Evolutionary conservation across 169 alveolate species (phyloP), one percentile per base, ranked within the genome.

Genomic region (Perkinsus chesapeaki): DNA sequence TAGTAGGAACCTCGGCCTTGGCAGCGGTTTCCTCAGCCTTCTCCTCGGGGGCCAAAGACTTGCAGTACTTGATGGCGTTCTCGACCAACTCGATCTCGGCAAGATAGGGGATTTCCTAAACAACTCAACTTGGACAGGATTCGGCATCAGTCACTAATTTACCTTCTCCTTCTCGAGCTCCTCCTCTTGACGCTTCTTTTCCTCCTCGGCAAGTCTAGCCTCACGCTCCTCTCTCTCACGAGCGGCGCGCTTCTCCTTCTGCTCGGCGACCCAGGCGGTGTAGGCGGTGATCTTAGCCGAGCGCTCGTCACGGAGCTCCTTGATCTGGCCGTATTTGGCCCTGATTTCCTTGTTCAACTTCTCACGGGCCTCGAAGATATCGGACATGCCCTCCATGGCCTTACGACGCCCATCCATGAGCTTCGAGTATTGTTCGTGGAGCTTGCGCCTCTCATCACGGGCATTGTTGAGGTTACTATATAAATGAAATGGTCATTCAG

Each of bases 281-380:
- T 60, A 60, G 27, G 82, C 82, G 82, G 37, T 60, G 82, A 60
- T 60, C 82, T 60, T 60, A 16, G 82, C 82, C 7, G 82, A 60
- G 82, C 82, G 82, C 82, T 60, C 82, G 82, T 60, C 82, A 16
- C 82, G 82, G 82, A 60, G 82, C 82, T 60, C 82, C 82, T 60
- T 60, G 82, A 60, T 60, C 82, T 60, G 82, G 23, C 82, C 82
- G 82, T 60, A 60, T 60, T 60, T 60, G 82, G 82, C 82, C 31
- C 82, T 60, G 82, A 60, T 60, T 34, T 60, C 82, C 82, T 60
- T 60, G 82, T 60, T 60, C 36, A 60, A 23, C 82, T 60, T 60
- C 23, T 60, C 82, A 60, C 82, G 82, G 31, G 82, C 82, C 31
- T 60, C 82, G 31, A 60, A 60, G 27, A 60, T 60, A 16, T 60